Percentiles rank a stretch among this genome's conserved stretches.
These are phyloP conservation scores for Saussurea involucrata DNA, from an alignment of 129 eudicot species.

Conservation along the genomic window DNA sequence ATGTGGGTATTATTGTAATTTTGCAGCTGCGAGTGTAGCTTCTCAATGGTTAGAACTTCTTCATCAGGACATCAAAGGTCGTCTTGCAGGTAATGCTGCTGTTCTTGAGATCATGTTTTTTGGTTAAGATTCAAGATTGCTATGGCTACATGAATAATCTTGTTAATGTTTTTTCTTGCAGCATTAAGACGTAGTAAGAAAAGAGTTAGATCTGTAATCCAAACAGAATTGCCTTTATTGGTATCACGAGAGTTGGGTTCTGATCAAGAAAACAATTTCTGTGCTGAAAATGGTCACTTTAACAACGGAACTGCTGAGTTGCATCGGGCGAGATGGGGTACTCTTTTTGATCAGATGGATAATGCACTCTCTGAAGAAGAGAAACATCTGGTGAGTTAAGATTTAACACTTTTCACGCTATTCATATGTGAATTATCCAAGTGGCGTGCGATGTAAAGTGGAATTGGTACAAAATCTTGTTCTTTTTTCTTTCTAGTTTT, in stretches of 20 bases:
- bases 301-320: slow-evolving; percentile 43
- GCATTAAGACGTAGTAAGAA: slow-evolving; percentile 83
- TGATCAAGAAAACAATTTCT: slow-evolving; percentile 39
- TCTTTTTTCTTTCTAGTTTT: background rate
- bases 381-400: slow-evolving; percentile 56
- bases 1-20: slow-evolving; percentile 4
- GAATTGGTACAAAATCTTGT: background rate
- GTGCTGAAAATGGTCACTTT: slow-evolving; percentile 5
- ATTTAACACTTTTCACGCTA: background rate
- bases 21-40: slow-evolving; percentile 88
- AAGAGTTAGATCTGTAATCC: slow-evolving; percentile 70
- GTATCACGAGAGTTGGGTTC: slow-evolving; percentile 54
- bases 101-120: background rate
- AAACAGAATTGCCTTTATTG: slow-evolving; percentile 62
- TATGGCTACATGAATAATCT: background rate
- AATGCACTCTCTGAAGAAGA: slow-evolving; percentile 82
- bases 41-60: slow-evolving; percentile 93
- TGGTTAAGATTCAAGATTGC: background rate
- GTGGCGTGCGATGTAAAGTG: background rate
- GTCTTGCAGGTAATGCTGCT: slow-evolving; percentile 60
- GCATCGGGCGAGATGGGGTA: slow-evolving; percentile 63
- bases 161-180: slow-evolving; percentile 25
- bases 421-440: background rate
- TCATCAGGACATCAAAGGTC: slow-evolving; percentile 83
- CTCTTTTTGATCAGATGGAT: slow-evolving; percentile 76